Conservation (phyloP, 495 filamentous ascomycete species). For the Oleoguttula mirabilis region DNA sequence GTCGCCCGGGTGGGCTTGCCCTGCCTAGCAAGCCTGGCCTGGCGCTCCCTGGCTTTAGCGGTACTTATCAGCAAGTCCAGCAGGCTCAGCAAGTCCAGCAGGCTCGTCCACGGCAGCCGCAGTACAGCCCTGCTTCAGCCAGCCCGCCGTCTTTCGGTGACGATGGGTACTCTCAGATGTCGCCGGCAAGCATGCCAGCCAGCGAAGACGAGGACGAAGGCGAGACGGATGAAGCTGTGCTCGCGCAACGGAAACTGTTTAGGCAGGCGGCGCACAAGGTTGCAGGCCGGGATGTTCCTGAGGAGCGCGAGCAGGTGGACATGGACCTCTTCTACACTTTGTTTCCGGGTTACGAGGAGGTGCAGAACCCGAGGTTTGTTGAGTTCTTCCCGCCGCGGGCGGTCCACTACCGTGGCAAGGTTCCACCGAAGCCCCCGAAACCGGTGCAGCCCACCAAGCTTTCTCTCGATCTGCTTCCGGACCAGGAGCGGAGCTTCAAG, state of each 20-base stretch:
- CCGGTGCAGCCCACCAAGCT: conserved; percentile 74
- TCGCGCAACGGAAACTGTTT: conserved; percentile 16
- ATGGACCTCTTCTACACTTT: conserved; percentile 55
- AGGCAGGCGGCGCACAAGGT: conserved; percentile 22
- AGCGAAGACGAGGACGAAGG: conserved; percentile 6
- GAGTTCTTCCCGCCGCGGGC: conserved; percentile 63
- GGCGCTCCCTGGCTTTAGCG: conserved; percentile 5
- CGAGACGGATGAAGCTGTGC: conserved; percentile 1
- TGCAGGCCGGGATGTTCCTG: conserved; percentile 24
- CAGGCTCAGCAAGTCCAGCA: background rate
- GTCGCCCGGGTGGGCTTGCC: conserved; percentile 11
- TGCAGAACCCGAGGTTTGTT: conserved; percentile 54
- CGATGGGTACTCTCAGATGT: conserved; percentile 10
- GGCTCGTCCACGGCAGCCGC: background rate
- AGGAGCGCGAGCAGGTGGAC: conserved; percentile 25
- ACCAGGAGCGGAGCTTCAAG: conserved; percentile 70
- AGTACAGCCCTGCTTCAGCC: conserved; percentile 2
- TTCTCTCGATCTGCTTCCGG: conserved; percentile 65
- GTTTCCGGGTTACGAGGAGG: conserved; percentile 58
- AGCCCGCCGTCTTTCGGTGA: conserved; percentile 8
- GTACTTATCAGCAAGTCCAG: background rate
- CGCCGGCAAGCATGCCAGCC: background rate
- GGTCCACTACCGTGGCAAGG: conserved; percentile 56
- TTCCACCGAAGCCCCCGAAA: conserved; percentile 63
- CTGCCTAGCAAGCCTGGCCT: conserved; percentile 14